These are phyloP conservation scores for Aegilops longissima DNA, from an alignment of 176 grass and related monocot species.

Conservation along the genomic window DNA sequence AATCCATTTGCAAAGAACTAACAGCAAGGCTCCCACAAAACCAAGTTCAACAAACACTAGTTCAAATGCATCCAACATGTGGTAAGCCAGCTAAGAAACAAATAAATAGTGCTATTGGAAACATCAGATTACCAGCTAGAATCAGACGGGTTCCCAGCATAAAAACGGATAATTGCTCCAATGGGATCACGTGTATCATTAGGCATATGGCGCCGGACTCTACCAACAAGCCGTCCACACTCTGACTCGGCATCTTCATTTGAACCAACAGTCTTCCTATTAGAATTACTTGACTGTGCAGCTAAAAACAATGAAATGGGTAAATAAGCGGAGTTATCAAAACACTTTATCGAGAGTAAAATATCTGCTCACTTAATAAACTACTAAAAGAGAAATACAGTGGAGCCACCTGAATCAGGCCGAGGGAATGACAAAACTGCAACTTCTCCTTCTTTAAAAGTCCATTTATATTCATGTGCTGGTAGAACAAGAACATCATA, in stretches of 20 bases:
- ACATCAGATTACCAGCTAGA: slow-evolving; percentile 48
- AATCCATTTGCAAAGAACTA: slow-evolving; percentile 10
- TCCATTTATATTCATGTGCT: slow-evolving; percentile 82
- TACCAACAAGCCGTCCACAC: slow-evolving; percentile 70
- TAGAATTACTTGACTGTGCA: slow-evolving; percentile 75
- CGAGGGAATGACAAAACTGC: slow-evolving; percentile 76
- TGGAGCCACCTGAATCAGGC: slow-evolving; percentile 67
- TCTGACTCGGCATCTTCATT: slow-evolving; percentile 58
- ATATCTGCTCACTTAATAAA: neutral
- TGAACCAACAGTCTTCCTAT: slow-evolving; percentile 43
- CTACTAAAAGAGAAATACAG: slow-evolving; percentile 26
- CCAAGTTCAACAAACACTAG: slow-evolving; percentile 1
- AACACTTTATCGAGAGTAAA: neutral
- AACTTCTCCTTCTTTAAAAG: slow-evolving; percentile 94
- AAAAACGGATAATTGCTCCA: slow-evolving; percentile 86
- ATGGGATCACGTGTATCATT: slow-evolving; percentile 73
- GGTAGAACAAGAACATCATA: slow-evolving; percentile 89
- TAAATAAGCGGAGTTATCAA: neutral
- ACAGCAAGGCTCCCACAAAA: neutral
- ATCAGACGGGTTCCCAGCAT: slow-evolving; percentile 75
- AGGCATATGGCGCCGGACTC: slow-evolving; percentile 68
- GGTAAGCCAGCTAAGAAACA: neutral
- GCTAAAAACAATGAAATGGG: slow-evolving; percentile 29
- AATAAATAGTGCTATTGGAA: neutral
- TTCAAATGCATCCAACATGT: neutral